Percentiles rank a stretch among this genome's conserved stretches.
These are phyloP conservation scores for Hyaloscypha finlandica DNA, from an alignment of 495 filamentous ascomycete species.

Conservation along the genomic window DNA sequence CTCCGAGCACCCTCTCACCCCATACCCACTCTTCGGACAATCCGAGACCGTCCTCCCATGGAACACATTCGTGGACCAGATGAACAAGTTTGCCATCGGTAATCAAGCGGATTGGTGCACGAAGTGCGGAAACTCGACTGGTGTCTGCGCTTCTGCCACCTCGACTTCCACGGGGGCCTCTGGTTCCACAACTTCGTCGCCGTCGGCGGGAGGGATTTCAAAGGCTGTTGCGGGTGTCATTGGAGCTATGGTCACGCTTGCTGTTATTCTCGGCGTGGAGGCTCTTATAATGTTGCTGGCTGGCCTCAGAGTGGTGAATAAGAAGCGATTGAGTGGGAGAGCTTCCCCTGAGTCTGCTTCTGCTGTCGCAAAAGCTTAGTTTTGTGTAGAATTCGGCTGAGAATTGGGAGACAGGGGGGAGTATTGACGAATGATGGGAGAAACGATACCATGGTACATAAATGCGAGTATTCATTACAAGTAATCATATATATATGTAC, in stretches of 20 bases:
- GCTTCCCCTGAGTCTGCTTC: not conserved
- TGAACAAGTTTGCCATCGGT: constrained; percentile 62
- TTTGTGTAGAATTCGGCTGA: not conserved
- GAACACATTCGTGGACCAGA: constrained; percentile 59
- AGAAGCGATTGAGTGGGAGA: constrained; percentile 28
- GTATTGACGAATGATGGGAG: not conserved
- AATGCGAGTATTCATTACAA: not conserved
- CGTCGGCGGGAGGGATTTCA: constrained; percentile 35
- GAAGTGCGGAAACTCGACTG: constrained; percentile 61
- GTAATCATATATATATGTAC: not conserved
- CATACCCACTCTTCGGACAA: constrained; percentile 70
- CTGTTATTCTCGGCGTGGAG: constrained; percentile 44
- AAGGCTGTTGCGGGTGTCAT: constrained; percentile 56
- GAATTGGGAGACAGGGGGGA: not conserved
- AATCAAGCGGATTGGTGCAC: constrained; percentile 68
- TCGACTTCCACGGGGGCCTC: constrained; percentile 27
- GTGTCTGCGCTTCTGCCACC: constrained; percentile 55
- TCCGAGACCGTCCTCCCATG: constrained; percentile 56
- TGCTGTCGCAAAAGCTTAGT: not conserved
- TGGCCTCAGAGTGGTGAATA: constrained; percentile 46
- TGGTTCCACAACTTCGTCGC: not conserved
- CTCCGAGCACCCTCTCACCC: constrained; percentile 44
- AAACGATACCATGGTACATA: not conserved
- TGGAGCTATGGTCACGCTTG: constrained; percentile 50
- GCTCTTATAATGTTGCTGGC: constrained; percentile 45